phyloP scores from a whole-genome alignment of 108 stramenopile genomes.

The Nitzschia palea region DNA sequence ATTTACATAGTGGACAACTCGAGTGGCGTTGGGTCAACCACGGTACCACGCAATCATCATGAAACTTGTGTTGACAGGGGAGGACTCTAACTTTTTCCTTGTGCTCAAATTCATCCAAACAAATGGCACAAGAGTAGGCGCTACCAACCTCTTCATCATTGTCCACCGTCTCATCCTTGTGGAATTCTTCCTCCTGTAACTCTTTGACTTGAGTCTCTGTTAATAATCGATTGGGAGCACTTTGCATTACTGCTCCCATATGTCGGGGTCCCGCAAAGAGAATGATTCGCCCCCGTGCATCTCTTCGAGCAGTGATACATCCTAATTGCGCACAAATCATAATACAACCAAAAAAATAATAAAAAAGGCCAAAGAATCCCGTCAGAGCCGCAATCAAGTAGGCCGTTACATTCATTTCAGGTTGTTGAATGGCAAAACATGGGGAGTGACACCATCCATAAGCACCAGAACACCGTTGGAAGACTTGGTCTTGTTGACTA shows the following conservation, averaged over 20 bases:
- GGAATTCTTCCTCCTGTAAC: constrained; percentile 18
- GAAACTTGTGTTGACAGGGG: constrained; percentile 87
- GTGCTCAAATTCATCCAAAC: constrained; percentile 85
- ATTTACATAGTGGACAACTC: constrained; percentile 83
- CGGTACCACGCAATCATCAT: constrained; percentile 85
- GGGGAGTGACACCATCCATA: constrained; percentile 14
- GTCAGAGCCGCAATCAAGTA: constrained; percentile 34
- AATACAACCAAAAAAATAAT: constrained; percentile 38
- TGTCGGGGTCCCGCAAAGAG: constrained; percentile 15
- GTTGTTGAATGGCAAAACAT: background rate
- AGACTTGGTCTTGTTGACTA: background rate
- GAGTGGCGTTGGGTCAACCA: constrained; percentile 88
- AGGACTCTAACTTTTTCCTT: constrained; percentile 62
- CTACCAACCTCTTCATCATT: background rate
- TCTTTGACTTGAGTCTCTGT: constrained; percentile 31
- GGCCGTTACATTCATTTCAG: constrained; percentile 12
- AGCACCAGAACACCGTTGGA: constrained; percentile 8
- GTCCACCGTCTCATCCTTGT: background rate
- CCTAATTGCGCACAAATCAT: constrained; percentile 39
- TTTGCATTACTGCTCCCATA: background rate
- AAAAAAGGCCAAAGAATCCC: constrained; percentile 39
- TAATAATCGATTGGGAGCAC: constrained; percentile 19
- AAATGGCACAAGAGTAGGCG: constrained; percentile 72
- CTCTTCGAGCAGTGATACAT: constrained; percentile 18
- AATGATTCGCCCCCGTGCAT: constrained; percentile 30